A percentile compares a stretch with the other conserved stretches of the same genome.
Evolutionary conservation across 257 asterid species (phyloP).

Genomic region (Cordia subcordata): DNA sequence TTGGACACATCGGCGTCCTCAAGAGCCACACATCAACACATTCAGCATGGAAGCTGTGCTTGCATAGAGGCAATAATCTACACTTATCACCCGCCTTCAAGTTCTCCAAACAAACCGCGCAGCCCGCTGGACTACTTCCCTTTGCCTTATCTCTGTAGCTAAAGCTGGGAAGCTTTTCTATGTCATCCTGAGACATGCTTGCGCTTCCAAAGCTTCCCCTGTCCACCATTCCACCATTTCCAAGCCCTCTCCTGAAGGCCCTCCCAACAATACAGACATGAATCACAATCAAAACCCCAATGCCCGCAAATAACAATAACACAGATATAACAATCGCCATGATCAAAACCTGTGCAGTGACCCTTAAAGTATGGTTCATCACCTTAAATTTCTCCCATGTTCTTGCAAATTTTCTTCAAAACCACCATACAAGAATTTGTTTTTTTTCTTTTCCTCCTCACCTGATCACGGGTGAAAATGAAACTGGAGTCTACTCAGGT

Average conservation of each 20-base stretch:
- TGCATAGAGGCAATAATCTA: constrained; percentile 59
- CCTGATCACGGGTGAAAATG: neutral
- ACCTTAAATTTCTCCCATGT: constrained; percentile 15
- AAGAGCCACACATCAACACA: constrained; percentile 76
- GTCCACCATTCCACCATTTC: constrained; percentile 19
- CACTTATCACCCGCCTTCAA: constrained; percentile 56
- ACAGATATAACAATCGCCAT: constrained; percentile 55
- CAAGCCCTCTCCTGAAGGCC: constrained; percentile 26
- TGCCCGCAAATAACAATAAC: constrained; percentile 38
- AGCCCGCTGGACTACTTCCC: constrained; percentile 25
- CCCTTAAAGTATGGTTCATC: constrained; percentile 23
- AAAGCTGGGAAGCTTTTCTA: constrained; percentile 73
- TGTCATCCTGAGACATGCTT: constrained; percentile 68
- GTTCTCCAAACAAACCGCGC: constrained; percentile 63
- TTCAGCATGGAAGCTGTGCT: constrained; percentile 64
- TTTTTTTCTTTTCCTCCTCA: too few species aligned
- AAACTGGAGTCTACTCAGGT: neutral
- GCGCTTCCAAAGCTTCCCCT: constrained; percentile 44
- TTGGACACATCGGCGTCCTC: constrained; percentile 50
- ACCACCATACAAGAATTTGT: neutral
- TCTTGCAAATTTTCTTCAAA: neutral
- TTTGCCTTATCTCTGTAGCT: constrained; percentile 45
- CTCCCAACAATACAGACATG: constrained; percentile 62
- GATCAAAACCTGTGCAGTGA: constrained; percentile 19
- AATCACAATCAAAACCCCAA: constrained; percentile 43